These are phyloP conservation scores for Paraphoma sp. DNA, from an alignment of 2,329 filamentous ascomycete genomes.

Conservation along the genomic window DNA sequence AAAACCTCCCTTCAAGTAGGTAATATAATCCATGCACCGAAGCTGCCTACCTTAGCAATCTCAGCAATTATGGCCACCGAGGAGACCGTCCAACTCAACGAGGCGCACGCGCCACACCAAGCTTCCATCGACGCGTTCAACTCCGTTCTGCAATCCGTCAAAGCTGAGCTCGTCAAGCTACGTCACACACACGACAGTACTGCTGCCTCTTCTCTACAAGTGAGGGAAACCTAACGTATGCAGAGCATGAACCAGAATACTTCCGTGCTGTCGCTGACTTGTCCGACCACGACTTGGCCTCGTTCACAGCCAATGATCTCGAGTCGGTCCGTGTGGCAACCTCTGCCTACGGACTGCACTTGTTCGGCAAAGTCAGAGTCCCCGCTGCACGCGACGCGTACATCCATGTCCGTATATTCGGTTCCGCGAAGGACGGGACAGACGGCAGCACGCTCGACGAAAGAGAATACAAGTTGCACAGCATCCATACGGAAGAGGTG, in stretches of 20 bases:
- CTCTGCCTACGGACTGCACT: slow-evolving; percentile 41
- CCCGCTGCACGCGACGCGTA: slow-evolving; percentile 33
- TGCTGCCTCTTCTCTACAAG: background rate
- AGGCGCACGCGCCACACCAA: slow-evolving; percentile 41
- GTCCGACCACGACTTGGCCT: slow-evolving; percentile 44
- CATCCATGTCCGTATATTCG: slow-evolving; percentile 42
- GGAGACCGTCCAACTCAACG: slow-evolving; percentile 42
- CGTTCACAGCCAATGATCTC: slow-evolving; percentile 34
- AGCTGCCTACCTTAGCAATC: background rate
- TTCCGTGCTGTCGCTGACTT: slow-evolving; percentile 48
- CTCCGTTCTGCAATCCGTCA: slow-evolving; percentile 39
- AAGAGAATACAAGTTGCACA: slow-evolving; percentile 41
- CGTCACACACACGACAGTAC: slow-evolving; percentile 45
- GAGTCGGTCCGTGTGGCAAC: slow-evolving; percentile 35
- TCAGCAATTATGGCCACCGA: slow-evolving; percentile 43
- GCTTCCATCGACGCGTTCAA: slow-evolving; percentile 44
- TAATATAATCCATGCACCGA: background rate
- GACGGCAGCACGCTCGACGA: slow-evolving; percentile 40
- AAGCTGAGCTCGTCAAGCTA: slow-evolving; percentile 41
- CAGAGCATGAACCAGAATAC: slow-evolving; percentile 48
- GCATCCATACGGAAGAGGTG: slow-evolving; percentile 44
- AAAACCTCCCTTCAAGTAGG: background rate
- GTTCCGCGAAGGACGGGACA: slow-evolving; percentile 40
- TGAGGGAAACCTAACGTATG: background rate
- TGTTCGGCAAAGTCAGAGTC: slow-evolving; percentile 39